Evolutionary conservation across 1,139 yeast species (phyloP), one percentile per base, ranked within the genome.

Genomic region (Candida tropicalis): DNA sequence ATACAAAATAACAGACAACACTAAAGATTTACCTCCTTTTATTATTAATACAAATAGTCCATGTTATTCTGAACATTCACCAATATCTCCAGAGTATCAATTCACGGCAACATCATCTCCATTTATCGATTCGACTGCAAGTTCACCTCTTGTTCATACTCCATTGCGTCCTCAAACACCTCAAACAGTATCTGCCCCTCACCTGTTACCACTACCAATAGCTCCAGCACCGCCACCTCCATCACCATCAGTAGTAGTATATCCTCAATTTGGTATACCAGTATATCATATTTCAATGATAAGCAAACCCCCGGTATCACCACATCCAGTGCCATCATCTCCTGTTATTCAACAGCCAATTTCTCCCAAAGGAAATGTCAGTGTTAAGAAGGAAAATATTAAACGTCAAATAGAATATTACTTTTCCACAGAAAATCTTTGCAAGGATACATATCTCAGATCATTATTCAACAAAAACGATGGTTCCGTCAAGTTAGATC

Each of bases 391-490:
- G 12, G 36, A 39, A 16, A 44, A 31, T 37, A 56, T 60, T 13
- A 51, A 46, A 33, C 32, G 46, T 12, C 66, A 62, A 43, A 41
- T 63, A 18, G 46, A 44, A 11, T 60, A 60, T 44, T 63, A 63
- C 45, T 62, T 63, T 38, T 63, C 66, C 5, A 48, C 58, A 2
- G 57, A 55, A 39, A 63, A 63, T 43, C 52, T 63, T 38, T 48
- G 58, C 44, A 59, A 58, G 38, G 68, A 63, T 43, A 45, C 43
- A 20, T 57, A 57, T 43, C 55, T 63, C 16, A 42, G 64, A 25
- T 50, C 55, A 0, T 46, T 59, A 39, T 55, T 63, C 40, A 46
- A 54, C 44, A 43, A 37, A 11, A 31, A 31, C 1, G 49, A 55
- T 35, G 68, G 68, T 2, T 50, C 51, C 0, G 52, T 63, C 6